phyloP scores from a whole-genome alignment of 306 rosid species.

The Myrica gale region DNA sequence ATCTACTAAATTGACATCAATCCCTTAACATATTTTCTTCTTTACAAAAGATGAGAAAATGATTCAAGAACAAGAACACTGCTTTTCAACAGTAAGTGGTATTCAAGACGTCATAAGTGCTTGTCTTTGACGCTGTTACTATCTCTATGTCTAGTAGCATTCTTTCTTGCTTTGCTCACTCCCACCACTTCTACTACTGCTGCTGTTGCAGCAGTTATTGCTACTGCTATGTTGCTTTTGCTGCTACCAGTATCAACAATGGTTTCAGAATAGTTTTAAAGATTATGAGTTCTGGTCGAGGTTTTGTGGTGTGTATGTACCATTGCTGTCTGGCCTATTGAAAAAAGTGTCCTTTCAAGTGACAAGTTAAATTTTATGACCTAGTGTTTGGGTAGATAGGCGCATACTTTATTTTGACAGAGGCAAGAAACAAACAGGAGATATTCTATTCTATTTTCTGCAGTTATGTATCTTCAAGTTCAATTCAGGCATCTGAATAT shows the following conservation, averaged over 20 bases:
- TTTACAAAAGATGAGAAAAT: not conserved
- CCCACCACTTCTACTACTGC: not conserved
- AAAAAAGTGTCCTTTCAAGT: conserved; percentile 13
- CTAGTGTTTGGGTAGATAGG: conserved; percentile 12
- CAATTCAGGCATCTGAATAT: conserved; percentile 31
- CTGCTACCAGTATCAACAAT: not conserved
- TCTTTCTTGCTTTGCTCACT: not conserved
- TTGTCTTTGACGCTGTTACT: not conserved
- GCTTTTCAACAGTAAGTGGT: not conserved
- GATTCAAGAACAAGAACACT: not conserved
- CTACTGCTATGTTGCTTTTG: not conserved
- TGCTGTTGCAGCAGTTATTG: not conserved
- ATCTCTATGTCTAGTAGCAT: not conserved
- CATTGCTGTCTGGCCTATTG: not conserved
- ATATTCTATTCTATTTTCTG: conserved; percentile 10
- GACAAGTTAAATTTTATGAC: not conserved
- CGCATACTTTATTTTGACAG: conserved; percentile 8
- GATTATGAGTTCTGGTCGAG: conserved; percentile 1
- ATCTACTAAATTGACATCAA: not conserved
- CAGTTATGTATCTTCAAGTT: conserved; percentile 9
- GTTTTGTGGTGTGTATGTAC: not conserved
- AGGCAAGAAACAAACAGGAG: not conserved
- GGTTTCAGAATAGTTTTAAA: not conserved
- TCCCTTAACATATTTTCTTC: not conserved
- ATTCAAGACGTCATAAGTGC: not conserved